Evolutionary conservation across 306 rosid genomes (phyloP), one percentile per base, ranked within the genome.

Genomic region (Hylodesmum podocarpum): DNA sequence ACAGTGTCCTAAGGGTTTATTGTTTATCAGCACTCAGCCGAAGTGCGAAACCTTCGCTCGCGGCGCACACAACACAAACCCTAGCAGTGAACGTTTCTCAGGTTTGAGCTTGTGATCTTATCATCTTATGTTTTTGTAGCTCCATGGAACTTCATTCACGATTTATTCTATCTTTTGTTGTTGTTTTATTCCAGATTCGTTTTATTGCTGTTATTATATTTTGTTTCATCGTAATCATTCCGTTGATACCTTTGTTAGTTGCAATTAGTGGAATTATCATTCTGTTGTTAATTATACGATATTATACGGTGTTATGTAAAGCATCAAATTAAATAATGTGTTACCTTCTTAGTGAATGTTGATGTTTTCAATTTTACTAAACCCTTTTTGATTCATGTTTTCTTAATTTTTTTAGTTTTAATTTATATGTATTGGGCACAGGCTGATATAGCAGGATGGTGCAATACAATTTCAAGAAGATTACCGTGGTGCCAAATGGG

Each of bases 401-500:
- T 25, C 15, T 0, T 27, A 13, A 15, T 57, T 78, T 69, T 78
- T 69, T 57, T 4, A 33, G 12, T 31, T 40, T 5, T 21, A n/a
- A 14, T 13, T 28, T 27, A 13, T 72, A 0, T 79, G 24, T 70
- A 3, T 33, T 9, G 1, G 2, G 28, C 34, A 82, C 34, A 82
- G 82, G 44, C 28, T 33, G 44, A 40, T 70, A 28, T 11, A 3
- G 14, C 7, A 65, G 43, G 61, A 93, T 93, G 98, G 98, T 91
- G 78, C 94, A 89, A 51, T 89, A 94, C 54, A 94, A 94, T 71
- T 94, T 94, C 28, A 91, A 94, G 88, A 89, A 87, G 86, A 94
- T 88, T 14, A 91, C 98, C 12, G 98, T 91, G 40, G 98, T 94
- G 0, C 98, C 98, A 1, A 89, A 87, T 82, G 98, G 97, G 68